These are phyloP conservation scores for Toxicodendron radicans DNA, from an alignment of 345 rosid genomes.

Conservation along the genomic window DNA sequence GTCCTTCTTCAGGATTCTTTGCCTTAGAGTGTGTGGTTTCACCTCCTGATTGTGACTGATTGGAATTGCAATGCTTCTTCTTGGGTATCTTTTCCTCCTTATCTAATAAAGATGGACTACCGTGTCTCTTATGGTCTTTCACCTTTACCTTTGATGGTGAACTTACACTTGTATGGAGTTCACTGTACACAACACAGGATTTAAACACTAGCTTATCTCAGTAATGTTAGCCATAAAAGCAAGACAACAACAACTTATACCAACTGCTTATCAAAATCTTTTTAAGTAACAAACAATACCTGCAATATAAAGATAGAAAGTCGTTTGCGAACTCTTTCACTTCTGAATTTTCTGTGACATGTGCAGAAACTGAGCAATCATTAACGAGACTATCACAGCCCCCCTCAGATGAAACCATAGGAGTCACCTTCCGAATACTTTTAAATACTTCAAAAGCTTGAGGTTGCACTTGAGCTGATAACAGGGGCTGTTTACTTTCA, in stretches of 20 bases:
- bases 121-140: slow-evolving; percentile 55
- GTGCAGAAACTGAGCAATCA: slow-evolving; percentile 28
- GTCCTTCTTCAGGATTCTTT: slow-evolving; percentile 41
- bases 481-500: slow-evolving; percentile 28
- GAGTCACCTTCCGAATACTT: slow-evolving; percentile 32
- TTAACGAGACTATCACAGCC: slow-evolving; percentile 31
- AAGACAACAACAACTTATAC: slow-evolving; percentile 9
- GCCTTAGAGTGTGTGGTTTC: slow-evolving; percentile 29
- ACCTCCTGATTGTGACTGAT: slow-evolving; percentile 28
- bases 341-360: slow-evolving; percentile 43
- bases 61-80: slow-evolving; percentile 47
- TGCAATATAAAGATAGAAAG: slow-evolving; percentile 87
- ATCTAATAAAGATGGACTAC: slow-evolving; percentile 41
- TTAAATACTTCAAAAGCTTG: slow-evolving; percentile 29
- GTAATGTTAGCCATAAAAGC: background rate
- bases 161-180: slow-evolving; percentile 49
- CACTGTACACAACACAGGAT: slow-evolving; percentile 46
- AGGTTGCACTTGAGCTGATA: slow-evolving; percentile 23
- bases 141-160: slow-evolving; percentile 42
- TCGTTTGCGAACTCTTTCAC: slow-evolving; percentile 70
- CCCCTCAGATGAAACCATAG: slow-evolving; percentile 37
- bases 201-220: slow-evolving; percentile 12
- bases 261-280: slow-evolving; percentile 2
- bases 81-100: slow-evolving; percentile 42
- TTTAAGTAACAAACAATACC: slow-evolving; percentile 43